Evolutionary conservation across 148 eudicot species (phyloP), one percentile per base, ranked within the genome.

Genomic region (Spergularia marina): DNA sequence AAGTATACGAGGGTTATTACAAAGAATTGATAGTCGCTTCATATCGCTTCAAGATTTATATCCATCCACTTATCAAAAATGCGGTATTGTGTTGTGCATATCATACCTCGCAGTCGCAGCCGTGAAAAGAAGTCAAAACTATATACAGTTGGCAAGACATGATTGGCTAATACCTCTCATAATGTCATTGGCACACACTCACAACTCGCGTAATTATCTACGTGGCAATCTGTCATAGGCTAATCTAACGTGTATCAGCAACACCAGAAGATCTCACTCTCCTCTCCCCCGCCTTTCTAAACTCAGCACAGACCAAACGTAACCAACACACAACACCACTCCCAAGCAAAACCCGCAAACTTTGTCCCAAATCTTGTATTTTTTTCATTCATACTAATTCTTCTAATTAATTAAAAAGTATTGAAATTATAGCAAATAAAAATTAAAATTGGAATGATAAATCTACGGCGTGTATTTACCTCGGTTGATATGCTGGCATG

Each of bases 401-500:
- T 8, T 2, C 12, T 11, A 58, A 20, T 39, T 13, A 30, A 30
- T 15, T 36, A 55, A 49, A 49, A 30, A 30, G 36, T 15, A 55
- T 55, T 13, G 6, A 70, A 20, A n/a, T 18, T 23, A 20, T 56
- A 40, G 10, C 5, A 25, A 23, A 1, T 72, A 25, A 44, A 65
- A 36, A 49, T 60, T 53, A 68, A 71, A 21, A 41, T 30, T 52
- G 79, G 39, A 74, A 78, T 63, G 85, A 76, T 88, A 77, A 89
- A 84, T 56, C 72, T 85, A 23, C 58, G 83, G 20, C 77, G 82
- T 76, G 23, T 76, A 12, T 67, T 82, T 12, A 67, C 80, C 12
- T 72, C 86, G 41, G 82, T 84, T 53, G 98, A 94, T 83, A 81
- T 84, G 76, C 83, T 85, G 20, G 96, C 90, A 25, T 89, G 91